These are phyloP conservation scores for Daldinia eschscholtzii DNA, from an alignment of 2,329 filamentous ascomycete species.

Conservation along the genomic window DNA sequence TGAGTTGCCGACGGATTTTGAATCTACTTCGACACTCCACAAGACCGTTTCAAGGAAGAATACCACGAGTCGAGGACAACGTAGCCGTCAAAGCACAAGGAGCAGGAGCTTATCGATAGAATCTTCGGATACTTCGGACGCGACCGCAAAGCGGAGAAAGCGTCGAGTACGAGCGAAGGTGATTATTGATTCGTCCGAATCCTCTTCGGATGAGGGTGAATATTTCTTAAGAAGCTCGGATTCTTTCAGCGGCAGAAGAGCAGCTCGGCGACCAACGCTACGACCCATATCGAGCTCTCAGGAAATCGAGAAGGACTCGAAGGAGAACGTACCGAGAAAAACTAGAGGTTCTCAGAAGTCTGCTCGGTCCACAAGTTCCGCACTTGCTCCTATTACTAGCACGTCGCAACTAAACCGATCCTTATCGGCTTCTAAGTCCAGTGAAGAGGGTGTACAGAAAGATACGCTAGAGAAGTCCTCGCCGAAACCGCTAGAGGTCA, in stretches of 20 bases:
- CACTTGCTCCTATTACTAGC: conserved; percentile 36
- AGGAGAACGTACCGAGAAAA: conserved; percentile 33
- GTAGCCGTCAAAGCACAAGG: conserved; percentile 22
- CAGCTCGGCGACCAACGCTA: conserved; percentile 45
- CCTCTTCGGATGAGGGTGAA: conserved; percentile 46
- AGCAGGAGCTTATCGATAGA: conserved; percentile 44
- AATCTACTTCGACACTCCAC: conserved; percentile 43
- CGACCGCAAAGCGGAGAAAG: conserved; percentile 36
- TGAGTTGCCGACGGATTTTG: conserved; percentile 52
- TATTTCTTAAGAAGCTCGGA: conserved; percentile 44
- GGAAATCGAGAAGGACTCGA: conserved; percentile 40
- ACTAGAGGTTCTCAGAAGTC: conserved; percentile 10
- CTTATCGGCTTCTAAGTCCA: not conserved
- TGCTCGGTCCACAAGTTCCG: conserved; percentile 34
- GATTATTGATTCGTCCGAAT: conserved; percentile 32
- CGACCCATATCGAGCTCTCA: conserved; percentile 47
- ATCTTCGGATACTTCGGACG: conserved; percentile 45
- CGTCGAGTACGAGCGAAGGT: conserved; percentile 30
- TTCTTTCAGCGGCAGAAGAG: conserved; percentile 44
- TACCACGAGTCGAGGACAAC: conserved; percentile 29
- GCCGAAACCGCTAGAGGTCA: conserved; percentile 23
- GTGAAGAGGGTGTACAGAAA: conserved; percentile 11
- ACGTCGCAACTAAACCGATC: conserved; percentile 11
- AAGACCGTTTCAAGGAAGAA: conserved; percentile 37
- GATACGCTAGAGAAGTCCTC: conserved; percentile 11